These are phyloP conservation scores for Ophiostoma tasmaniense DNA, from an alignment of 2,329 filamentous ascomycete species.

Conservation along the genomic window DNA sequence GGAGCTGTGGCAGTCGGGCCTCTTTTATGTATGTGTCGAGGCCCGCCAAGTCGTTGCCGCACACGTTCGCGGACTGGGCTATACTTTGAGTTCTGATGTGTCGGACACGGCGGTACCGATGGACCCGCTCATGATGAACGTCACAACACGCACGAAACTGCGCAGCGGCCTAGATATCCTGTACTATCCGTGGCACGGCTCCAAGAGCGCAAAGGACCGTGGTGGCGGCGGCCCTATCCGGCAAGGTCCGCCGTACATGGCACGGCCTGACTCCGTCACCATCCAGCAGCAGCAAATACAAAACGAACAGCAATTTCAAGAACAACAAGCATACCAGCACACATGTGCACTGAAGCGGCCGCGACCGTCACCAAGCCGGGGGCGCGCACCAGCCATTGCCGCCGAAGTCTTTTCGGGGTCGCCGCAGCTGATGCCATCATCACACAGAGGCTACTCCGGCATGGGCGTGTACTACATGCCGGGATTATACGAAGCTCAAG, in stretches of 20 bases:
- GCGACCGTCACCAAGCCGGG: neutral
- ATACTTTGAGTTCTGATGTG: neutral
- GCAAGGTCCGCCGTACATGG: neutral
- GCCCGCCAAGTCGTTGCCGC: slow-evolving; percentile 15
- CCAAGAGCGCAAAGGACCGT: neutral
- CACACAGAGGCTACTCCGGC: neutral
- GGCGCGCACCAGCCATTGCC: neutral
- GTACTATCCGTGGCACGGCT: slow-evolving; percentile 19
- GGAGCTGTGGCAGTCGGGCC: slow-evolving; percentile 20
- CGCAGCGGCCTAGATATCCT: slow-evolving; percentile 13
- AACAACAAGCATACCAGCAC: neutral
- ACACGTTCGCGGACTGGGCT: neutral
- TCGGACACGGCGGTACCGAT: neutral
- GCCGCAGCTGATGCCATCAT: neutral
- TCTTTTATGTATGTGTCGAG: slow-evolving; percentile 18
- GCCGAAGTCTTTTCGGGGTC: neutral
- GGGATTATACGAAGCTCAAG: neutral
- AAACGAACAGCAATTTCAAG: too few relatives aligned
- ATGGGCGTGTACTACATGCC: neutral
- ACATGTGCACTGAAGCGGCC: neutral
- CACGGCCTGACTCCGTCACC: neutral
- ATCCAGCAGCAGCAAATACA: neutral
- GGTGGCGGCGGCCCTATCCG: neutral
- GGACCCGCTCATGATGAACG: neutral
- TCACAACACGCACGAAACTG: slow-evolving; percentile 10